Conservation (phyloP, 208 protist genomes). For the Crithidia expoeki region DNA sequence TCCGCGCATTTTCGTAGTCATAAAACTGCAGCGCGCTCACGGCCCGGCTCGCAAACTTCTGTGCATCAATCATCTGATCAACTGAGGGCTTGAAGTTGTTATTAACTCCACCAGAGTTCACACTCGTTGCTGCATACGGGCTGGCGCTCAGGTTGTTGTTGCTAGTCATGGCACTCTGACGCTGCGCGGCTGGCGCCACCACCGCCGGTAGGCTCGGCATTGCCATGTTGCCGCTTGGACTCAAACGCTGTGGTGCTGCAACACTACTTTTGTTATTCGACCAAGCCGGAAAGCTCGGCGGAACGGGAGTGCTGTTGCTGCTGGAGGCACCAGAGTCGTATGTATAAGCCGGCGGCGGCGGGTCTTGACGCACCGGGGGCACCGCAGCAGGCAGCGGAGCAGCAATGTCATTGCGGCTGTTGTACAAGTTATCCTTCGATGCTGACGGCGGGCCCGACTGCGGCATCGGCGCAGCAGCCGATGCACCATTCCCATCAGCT, state of each 20-base stretch:
- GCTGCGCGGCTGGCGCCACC: not conserved
- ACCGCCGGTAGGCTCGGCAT: conserved; percentile 4
- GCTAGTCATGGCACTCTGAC: not conserved
- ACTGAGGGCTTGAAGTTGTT: conserved; percentile 39
- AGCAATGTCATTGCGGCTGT: too few relatives aligned
- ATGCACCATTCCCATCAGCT: not conserved
- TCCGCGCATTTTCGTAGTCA: conserved; percentile 58
- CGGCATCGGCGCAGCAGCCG: not conserved
- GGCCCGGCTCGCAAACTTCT: conserved; percentile 72
- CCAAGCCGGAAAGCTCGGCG: not conserved
- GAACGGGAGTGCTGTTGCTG: not conserved
- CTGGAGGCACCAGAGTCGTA: conserved; percentile 5
- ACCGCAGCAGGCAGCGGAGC: too few relatives aligned
- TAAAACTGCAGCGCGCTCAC: conserved; percentile 86
- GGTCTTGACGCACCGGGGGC: not conserved
- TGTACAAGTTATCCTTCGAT: too few relatives aligned
- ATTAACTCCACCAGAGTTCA: not conserved
- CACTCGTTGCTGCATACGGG: too few relatives aligned
- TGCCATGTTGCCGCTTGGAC: not conserved
- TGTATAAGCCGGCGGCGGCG: conserved; percentile 19
- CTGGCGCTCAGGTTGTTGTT: conserved; percentile 15
- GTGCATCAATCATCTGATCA: conserved; percentile 81
- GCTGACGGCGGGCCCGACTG: too few relatives aligned
- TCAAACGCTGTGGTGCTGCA: not conserved
- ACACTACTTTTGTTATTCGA: not conserved